Conservation (phyloP, 768 basidiomycete genomes). For the Termitomyces eurrhizus region DNA sequence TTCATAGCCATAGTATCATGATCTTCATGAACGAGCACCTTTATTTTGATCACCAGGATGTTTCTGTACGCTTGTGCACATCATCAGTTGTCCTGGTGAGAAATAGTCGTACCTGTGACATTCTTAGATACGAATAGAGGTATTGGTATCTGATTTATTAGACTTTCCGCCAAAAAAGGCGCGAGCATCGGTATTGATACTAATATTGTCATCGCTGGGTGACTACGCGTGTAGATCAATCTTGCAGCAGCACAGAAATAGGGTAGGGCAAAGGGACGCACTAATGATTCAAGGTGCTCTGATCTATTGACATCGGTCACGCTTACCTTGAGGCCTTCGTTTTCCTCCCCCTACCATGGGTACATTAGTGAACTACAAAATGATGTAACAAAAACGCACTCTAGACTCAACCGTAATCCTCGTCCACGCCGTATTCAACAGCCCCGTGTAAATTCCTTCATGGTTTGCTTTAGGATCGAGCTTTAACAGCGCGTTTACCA, state of each 20-base stretch:
- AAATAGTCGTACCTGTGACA: not conserved
- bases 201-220: not conserved
- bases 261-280: not conserved
- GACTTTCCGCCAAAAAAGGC: conserved; percentile 11
- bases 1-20: too few species aligned
- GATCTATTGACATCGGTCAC: conserved; percentile 34
- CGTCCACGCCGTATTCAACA: conserved; percentile 76
- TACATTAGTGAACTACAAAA: not conserved
- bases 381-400: conserved; percentile 25
- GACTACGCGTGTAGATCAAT: not conserved
- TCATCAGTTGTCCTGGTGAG: too few species aligned
- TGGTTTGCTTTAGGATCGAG: conserved; percentile 43
- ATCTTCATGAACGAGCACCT: too few species aligned
- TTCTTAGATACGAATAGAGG: not conserved
- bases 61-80: too few species aligned
- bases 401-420: conserved; percentile 43
- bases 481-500: conserved; percentile 51
- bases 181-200: not conserved
- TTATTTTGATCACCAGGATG: too few species aligned
- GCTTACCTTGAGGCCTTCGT: conserved; percentile 28
- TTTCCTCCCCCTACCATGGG: conserved; percentile 20
- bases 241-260: not conserved
- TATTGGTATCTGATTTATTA: not conserved
- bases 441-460: conserved; percentile 37
- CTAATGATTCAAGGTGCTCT: conserved; percentile 30